phyloP scores from a whole-genome alignment of 208 protist species.

The Crithidia mellificae region DNA sequence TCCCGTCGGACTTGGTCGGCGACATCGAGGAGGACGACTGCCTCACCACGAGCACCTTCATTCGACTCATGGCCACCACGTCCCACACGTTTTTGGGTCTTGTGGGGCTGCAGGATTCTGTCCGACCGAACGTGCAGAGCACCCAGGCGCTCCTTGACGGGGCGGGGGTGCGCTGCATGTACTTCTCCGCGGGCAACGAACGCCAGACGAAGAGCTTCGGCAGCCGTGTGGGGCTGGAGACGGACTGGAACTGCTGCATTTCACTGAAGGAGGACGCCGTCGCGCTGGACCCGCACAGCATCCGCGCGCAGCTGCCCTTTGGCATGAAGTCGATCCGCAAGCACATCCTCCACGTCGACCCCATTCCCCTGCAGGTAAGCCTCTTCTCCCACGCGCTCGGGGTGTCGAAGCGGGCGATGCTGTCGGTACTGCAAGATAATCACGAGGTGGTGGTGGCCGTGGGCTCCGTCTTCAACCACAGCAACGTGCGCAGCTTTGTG shows the following conservation, averaged over 20 bases:
- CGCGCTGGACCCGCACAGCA: slow-evolving; percentile 78
- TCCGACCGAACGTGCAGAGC: slow-evolving; percentile 78
- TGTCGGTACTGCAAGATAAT: slow-evolving; percentile 94
- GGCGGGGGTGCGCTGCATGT: slow-evolving; percentile 94
- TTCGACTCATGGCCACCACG: slow-evolving; percentile 67
- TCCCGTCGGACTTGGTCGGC: slow-evolving; percentile 34
- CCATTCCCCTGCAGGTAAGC: slow-evolving; percentile 94
- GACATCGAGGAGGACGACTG: slow-evolving; percentile 60
- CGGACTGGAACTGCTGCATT: slow-evolving; percentile 97
- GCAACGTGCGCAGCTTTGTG: slow-evolving; percentile 91
- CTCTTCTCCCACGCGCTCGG: slow-evolving; percentile 93
- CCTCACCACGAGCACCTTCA: slow-evolving; percentile 55
- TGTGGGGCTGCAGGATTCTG: slow-evolving; percentile 86
- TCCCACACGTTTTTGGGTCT: slow-evolving; percentile 90
- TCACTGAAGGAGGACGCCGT: slow-evolving; percentile 88
- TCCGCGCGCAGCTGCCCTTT: slow-evolving; percentile 92
- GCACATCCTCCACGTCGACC: slow-evolving; percentile 92
- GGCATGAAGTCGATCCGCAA: slow-evolving; percentile 93
- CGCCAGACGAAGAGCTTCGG: slow-evolving; percentile 91
- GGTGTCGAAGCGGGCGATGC: slow-evolving; percentile 87
- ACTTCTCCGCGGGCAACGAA: slow-evolving; percentile 85
- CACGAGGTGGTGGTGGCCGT: slow-evolving; percentile 92
- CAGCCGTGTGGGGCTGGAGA: slow-evolving; percentile 89
- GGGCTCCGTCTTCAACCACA: slow-evolving; percentile 91
- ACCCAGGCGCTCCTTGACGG: slow-evolving; percentile 77